Base-by-base conservation (phyloP, 2,329 filamentous ascomycete species). In the Monascus ruber region DNA sequence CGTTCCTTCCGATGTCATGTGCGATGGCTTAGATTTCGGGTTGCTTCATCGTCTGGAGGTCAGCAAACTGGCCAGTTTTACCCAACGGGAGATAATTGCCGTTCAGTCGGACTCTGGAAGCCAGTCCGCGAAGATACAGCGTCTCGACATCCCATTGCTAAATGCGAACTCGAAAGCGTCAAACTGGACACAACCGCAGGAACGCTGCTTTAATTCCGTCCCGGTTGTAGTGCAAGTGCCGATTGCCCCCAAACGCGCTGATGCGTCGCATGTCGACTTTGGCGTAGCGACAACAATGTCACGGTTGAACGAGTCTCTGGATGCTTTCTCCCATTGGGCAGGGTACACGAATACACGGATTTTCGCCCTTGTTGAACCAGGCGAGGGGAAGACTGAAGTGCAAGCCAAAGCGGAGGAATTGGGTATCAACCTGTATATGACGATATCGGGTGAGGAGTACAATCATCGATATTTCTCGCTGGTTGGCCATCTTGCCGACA, bases 381-480 rank as follows among this genome's bases (percentile, higher is more conserved):
- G 58, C 28, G 49, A 55, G 1, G 58, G 50, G 31, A 42, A 54
- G 4, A 35, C 44, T 3, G 46, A 56, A 33, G 53, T 60, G 2
- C 49, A 55, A 24, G 51, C 52, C 31, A 64, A 69, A 44, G 54
- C 59, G 5, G 47, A 58, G 39, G 28, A 47, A 44, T 41, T 64
- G 47, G 51, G 55, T 3, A 65, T 72, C 26, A 71, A 74, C 34
- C 66, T 67, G 24, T 45, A 52, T 33, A 46, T 63, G 33, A 53
- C 50, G 1, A 47, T 56, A 37, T 59, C 56, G 5, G 46, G 54
- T 1, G 58, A 61, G 31, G 54, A 62, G 41, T 65, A 64, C 39
- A 54, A 63, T 32, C 52, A 75, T 43, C 72, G 74, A 31, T 76
- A 79, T 50, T 78, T 79, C 51, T 65, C 72, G 8, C 64, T 79